Evolutionary conservation across 371 early-diverging fungal species (phyloP).

Genomic region (Mortierella sp.): DNA sequence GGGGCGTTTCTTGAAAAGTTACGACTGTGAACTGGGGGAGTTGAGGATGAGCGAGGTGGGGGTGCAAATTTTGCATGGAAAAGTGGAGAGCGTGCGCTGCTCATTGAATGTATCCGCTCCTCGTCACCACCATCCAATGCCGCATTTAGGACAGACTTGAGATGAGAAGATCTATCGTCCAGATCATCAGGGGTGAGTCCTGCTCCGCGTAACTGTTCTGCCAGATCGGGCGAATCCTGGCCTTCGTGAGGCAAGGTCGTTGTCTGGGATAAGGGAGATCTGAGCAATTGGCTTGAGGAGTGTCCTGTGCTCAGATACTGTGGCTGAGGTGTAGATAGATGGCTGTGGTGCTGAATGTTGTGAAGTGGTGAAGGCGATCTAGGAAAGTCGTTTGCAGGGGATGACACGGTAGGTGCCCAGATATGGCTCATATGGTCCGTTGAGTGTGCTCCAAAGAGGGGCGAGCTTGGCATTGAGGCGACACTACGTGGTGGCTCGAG

Average conservation of each 20-base stretch:
- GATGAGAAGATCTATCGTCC: slow-evolving; percentile 51
- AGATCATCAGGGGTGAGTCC: slow-evolving; percentile 35
- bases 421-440: slow-evolving; percentile 58
- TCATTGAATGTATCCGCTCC: slow-evolving; percentile 42
- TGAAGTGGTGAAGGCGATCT: slow-evolving; percentile 90
- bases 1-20: slow-evolving; percentile 55
- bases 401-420: slow-evolving; percentile 54
- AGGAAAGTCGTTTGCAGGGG: slow-evolving; percentile 76
- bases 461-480: slow-evolving; percentile 57
- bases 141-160: slow-evolving; percentile 67
- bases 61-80: slow-evolving; percentile 63
- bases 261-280: slow-evolving; percentile 49
- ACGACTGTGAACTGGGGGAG: slow-evolving; percentile 69
- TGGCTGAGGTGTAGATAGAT: slow-evolving; percentile 60
- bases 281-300: slow-evolving; percentile 32
- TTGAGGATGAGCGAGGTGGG: slow-evolving; percentile 70
- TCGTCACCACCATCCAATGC: slow-evolving; percentile 67
- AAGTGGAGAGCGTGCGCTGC: slow-evolving; percentile 47
- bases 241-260: slow-evolving; percentile 47
- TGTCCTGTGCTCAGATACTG: slow-evolving; percentile 49
- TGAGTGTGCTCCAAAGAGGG: slow-evolving; percentile 47
- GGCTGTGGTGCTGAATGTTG: slow-evolving; percentile 69
- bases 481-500: slow-evolving; percentile 49
- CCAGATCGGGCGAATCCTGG: slow-evolving; percentile 53
- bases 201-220: slow-evolving; percentile 43